Percentiles rank a stretch among this genome's conserved stretches.
Conservation (phyloP, 2,329 filamentous ascomycete genomes). For the Nemania diffusa region DNA sequence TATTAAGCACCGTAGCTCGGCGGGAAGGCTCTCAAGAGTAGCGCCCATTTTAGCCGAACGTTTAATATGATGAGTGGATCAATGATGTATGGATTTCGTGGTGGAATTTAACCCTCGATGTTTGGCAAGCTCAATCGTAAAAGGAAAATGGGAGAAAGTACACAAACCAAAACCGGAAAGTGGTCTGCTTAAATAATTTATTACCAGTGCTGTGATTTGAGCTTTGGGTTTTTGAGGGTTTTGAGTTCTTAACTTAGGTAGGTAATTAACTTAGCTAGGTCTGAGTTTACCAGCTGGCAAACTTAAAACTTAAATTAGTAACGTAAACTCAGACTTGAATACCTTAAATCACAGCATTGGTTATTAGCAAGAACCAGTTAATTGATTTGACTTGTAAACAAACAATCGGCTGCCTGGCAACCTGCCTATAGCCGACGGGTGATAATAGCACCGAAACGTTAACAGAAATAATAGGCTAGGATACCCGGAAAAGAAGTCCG, state of each 20-base stretch:
- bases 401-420: background rate
- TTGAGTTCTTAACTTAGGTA: too few species aligned
- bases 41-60: background rate
- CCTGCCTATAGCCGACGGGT: background rate
- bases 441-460: background rate
- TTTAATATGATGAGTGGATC: background rate
- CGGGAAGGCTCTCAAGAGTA: background rate
- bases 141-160: background rate
- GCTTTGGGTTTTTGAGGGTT: too few species aligned
- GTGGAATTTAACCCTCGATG: background rate
- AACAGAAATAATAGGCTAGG: background rate
- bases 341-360: too few species aligned
- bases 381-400: background rate
- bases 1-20: background rate
- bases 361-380: background rate
- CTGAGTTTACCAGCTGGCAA: too few species aligned
- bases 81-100: background rate
- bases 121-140: background rate
- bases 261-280: too few species aligned
- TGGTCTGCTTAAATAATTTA: too few species aligned
- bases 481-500: background rate
- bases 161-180: too few species aligned
- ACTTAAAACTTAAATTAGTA: too few species aligned
- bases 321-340: too few species aligned
- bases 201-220: too few species aligned